Evolutionary conservation across 805 yeast species (phyloP).

Genomic region (Metschnikowia cubensis): DNA sequence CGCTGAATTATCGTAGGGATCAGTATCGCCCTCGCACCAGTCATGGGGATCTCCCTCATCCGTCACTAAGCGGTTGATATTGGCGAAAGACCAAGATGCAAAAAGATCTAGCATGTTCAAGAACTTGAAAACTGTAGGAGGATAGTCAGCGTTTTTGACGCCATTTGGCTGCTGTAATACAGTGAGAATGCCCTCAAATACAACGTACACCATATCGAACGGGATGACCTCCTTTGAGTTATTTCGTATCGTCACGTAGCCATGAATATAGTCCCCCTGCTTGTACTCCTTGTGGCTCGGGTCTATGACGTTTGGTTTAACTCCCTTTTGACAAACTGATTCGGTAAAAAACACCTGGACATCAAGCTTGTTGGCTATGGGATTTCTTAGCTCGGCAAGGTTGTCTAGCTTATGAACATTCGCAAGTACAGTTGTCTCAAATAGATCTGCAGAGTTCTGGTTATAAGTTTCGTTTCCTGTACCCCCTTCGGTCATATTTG

Average conservation of each 20-base stretch:
- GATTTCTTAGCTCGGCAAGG: conserved; percentile 21
- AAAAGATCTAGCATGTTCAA: conserved; percentile 41
- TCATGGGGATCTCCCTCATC: conserved; percentile 32
- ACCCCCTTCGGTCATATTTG: conserved; percentile 2
- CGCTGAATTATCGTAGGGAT: conserved; percentile 36
- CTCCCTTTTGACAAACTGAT: conserved; percentile 38
- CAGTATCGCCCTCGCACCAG: conserved; percentile 45
- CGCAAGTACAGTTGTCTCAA: conserved; percentile 42
- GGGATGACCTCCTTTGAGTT: conserved; percentile 28
- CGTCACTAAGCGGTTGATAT: conserved; percentile 28
- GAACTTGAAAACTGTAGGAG: conserved; percentile 32
- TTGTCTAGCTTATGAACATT: conserved; percentile 39
- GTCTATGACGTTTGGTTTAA: conserved; percentile 31
- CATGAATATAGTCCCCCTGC: conserved; percentile 43
- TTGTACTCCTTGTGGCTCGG: conserved; percentile 30
- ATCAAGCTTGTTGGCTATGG: conserved; percentile 24
- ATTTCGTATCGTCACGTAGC: conserved; percentile 38
- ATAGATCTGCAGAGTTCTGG: conserved; percentile 18
- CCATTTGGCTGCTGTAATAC: conserved; percentile 25
- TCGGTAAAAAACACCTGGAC: conserved; percentile 35
- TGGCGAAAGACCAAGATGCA: conserved; percentile 44
- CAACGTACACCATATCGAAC: conserved; percentile 44
- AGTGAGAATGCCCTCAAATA: conserved; percentile 36
- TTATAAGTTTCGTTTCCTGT: conserved; percentile 10
- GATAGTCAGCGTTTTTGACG: conserved; percentile 21